Conservation (phyloP, 2,329 filamentous ascomycete genomes). For the Stromatinia cepivora region DNA sequence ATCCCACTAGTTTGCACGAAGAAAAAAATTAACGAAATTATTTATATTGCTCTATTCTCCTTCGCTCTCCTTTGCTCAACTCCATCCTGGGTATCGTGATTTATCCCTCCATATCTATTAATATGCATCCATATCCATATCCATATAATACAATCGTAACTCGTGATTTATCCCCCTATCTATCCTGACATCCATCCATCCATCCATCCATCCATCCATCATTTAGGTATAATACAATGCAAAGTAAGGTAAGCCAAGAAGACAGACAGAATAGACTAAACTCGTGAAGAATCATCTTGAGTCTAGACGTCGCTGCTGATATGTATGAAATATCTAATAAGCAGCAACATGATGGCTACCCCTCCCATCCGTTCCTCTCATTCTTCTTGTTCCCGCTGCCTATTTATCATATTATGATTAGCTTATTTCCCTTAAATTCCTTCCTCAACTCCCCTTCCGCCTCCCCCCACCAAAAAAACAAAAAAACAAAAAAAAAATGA, state of each 20-base stretch:
- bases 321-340: neutral
- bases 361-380: slow-evolving; percentile 73
- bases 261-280: too few relatives aligned
- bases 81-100: neutral
- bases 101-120: neutral
- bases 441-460: too few relatives aligned
- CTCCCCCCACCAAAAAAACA: too few relatives aligned
- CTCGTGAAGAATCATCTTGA: too few relatives aligned
- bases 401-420: slow-evolving; percentile 39
- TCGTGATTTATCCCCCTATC: neutral
- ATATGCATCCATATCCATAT: neutral
- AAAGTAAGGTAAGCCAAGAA: neutral
- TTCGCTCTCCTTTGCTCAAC: too few relatives aligned
- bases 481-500: neutral
- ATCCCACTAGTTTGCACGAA: too few relatives aligned
- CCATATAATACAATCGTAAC: neutral
- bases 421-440: neutral
- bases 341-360: slow-evolving; percentile 46
- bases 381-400: slow-evolving; percentile 72
- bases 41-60: too few relatives aligned
- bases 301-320: too few relatives aligned
- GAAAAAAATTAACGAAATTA: too few relatives aligned
- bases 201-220: neutral
- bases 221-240: neutral
- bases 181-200: neutral